Evolutionary conservation across 2,329 filamentous ascomycete species (phyloP).

Genomic region (Elsinoe necatrix): DNA sequence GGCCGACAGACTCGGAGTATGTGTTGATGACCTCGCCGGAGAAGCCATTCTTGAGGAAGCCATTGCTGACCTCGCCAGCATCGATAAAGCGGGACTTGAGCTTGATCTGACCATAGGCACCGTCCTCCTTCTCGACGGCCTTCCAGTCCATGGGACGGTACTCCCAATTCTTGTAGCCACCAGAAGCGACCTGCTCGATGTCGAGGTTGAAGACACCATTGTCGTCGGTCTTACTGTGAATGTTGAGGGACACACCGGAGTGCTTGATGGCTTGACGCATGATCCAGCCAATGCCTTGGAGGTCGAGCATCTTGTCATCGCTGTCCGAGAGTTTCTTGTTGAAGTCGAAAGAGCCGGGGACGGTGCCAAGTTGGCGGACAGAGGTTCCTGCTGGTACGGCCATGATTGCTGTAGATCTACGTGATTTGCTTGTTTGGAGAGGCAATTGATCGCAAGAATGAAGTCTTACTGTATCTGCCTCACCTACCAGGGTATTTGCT

Average conservation of each 20-base stretch:
- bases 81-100: constrained; percentile 44
- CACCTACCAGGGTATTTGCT: neutral
- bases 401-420: constrained; percentile 43
- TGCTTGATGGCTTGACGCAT: constrained; percentile 49
- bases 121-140: constrained; percentile 61
- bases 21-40: constrained; percentile 40
- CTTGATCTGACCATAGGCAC: constrained; percentile 65
- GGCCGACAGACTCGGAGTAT: constrained; percentile 39
- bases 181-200: constrained; percentile 63
- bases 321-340: constrained; percentile 66
- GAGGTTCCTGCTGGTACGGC: constrained; percentile 61
- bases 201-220: constrained; percentile 50
- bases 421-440: neutral
- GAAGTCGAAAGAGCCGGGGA: constrained; percentile 62
- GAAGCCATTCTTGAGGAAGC: constrained; percentile 46
- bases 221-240: constrained; percentile 42
- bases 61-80: constrained; percentile 34
- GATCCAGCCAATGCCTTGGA: constrained; percentile 36
- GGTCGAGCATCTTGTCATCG: constrained; percentile 55
- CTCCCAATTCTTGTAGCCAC: constrained; percentile 61
- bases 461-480: neutral
- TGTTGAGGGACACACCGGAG: constrained; percentile 61
- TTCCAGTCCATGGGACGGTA: constrained; percentile 49
- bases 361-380: constrained; percentile 57
- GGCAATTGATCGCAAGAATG: neutral